These are phyloP conservation scores for Penicillium pulvis DNA, from an alignment of 495 filamentous ascomycete species.

Conservation along the genomic window DNA sequence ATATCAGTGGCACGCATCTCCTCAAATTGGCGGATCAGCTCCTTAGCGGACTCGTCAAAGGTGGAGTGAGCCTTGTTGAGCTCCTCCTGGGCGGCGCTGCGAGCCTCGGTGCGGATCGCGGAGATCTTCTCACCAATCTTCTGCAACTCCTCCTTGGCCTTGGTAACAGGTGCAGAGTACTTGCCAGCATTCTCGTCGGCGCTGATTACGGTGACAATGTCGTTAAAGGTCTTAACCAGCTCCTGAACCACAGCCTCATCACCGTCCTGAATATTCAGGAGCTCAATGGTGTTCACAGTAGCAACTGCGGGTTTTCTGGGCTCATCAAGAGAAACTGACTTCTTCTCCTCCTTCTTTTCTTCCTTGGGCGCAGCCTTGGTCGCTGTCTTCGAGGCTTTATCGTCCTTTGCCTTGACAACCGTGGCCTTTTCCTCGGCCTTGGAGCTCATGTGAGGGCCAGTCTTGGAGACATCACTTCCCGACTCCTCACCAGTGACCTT, in stretches of 20 bases:
- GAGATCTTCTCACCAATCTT: slow-evolving; percentile 74
- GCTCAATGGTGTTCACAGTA: slow-evolving; percentile 64
- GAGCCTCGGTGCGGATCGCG: slow-evolving; percentile 64
- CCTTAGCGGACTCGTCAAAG: slow-evolving; percentile 78
- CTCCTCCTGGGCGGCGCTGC: slow-evolving; percentile 74
- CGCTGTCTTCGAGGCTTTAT: slow-evolving; percentile 37
- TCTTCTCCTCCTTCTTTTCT: slow-evolving; percentile 36
- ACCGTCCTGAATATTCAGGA: slow-evolving; percentile 68
- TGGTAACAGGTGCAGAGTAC: slow-evolving; percentile 72
- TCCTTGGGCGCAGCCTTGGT: slow-evolving; percentile 34
- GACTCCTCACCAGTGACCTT: slow-evolving; percentile 62
- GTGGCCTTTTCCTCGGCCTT: slow-evolving; percentile 36
- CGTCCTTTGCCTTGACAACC: slow-evolving; percentile 47
- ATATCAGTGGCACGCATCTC: slow-evolving; percentile 73
- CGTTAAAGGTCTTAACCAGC: slow-evolving; percentile 92
- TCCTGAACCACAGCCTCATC: slow-evolving; percentile 88
- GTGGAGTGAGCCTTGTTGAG: slow-evolving; percentile 70
- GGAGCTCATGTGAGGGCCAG: slow-evolving; percentile 52
- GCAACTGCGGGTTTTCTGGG: slow-evolving; percentile 44
- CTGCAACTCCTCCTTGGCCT: slow-evolving; percentile 81
- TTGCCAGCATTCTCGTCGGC: slow-evolving; percentile 70
- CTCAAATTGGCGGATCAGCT: slow-evolving; percentile 70
- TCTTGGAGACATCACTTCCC: slow-evolving; percentile 47
- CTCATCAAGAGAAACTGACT: slow-evolving; percentile 34
- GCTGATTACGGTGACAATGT: slow-evolving; percentile 90